Base-by-base conservation (phyloP, 441 rosid species). In the Gossypium trilobum region DNA sequence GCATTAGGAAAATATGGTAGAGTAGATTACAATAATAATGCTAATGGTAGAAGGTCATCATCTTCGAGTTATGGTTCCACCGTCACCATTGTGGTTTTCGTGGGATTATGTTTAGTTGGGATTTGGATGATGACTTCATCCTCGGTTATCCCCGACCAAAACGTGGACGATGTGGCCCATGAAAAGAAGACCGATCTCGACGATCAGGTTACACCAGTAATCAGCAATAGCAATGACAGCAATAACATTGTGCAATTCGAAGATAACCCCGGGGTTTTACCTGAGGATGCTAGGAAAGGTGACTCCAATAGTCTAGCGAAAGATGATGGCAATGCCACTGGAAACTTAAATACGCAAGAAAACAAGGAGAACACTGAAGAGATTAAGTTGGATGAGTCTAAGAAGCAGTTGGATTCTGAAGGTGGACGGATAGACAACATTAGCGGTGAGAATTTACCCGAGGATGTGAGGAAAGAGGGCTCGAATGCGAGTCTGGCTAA, bases 71-170 rank as follows among this genome's bases (percentile, higher is more conserved):
- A 89, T 78, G 91, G 99, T 75, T 87, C 96, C 1, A 91, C 89
- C 0, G 88, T 92, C 80, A 85, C 92, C 0, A 75, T 91, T 67
- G 88, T 87, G 22, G 92, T 88, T 68, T 91, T 95, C 60, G 94
- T 95, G 77, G 95, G 91, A 19, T 80, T 95, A 17, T 92, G 97
- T 75, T 84, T 95, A 83, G 91, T 90, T 51, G 99, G 97, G 57
- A 83, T 89, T 50, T 95, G 99, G 99, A 95, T 95, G 96, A 82
- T 95, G 91, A 91, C 93, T 6, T 92, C 97, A 0, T 88, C 99
- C 0, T 87, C 93, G 4, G 76, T 82, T 17, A 86, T 79, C 71
- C 92, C 99, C 0, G 85, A 76, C 54, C 85, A 86, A 76, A 87
- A 68, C 70, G 82, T 79, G n/a, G 93, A 90, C 56, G 86, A 78